phyloP scores from a whole-genome alignment of 805 yeast species.

The Wickerhamiella allomyrinae region DNA sequence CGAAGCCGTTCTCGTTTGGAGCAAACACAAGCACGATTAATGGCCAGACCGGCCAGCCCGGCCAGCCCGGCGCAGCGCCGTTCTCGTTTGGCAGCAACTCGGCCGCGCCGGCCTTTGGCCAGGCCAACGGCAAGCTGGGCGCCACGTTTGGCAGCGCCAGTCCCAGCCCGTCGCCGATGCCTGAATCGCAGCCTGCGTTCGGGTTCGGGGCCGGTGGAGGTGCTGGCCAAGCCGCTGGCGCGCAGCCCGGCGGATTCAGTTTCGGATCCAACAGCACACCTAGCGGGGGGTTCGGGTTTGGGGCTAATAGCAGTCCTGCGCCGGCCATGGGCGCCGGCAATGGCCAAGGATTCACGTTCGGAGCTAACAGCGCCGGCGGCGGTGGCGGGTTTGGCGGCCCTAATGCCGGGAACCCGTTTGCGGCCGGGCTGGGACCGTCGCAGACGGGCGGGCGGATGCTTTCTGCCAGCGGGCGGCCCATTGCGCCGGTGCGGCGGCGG shows the following conservation, averaged over 20 bases:
- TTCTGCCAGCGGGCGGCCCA: background rate
- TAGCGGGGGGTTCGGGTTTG: background rate
- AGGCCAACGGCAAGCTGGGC: background rate
- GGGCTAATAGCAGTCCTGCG: background rate
- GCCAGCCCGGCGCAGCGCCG: background rate
- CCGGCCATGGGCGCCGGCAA: background rate
- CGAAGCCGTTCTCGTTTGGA: constrained; percentile 1
- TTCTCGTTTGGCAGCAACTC: constrained; percentile 4
- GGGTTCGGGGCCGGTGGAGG: background rate
- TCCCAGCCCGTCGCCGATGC: background rate
- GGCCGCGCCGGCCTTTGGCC: background rate
- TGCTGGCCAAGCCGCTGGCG: background rate
- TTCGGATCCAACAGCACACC: background rate
- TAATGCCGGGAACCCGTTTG: background rate
- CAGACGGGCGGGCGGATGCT: background rate
- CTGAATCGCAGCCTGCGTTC: background rate
- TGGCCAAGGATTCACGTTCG: constrained; percentile 1
- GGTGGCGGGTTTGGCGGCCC: background rate
- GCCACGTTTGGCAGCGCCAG: background rate
- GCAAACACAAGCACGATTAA: background rate
- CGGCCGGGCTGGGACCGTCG: background rate
- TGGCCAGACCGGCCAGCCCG: background rate
- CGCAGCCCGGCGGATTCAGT: background rate
- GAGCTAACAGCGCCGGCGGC: background rate
- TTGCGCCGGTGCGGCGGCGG: background rate